These are phyloP conservation scores for Pontederia crassipes DNA, from an alignment of 176 grass and related monocot genomes.

Conservation along the genomic window DNA sequence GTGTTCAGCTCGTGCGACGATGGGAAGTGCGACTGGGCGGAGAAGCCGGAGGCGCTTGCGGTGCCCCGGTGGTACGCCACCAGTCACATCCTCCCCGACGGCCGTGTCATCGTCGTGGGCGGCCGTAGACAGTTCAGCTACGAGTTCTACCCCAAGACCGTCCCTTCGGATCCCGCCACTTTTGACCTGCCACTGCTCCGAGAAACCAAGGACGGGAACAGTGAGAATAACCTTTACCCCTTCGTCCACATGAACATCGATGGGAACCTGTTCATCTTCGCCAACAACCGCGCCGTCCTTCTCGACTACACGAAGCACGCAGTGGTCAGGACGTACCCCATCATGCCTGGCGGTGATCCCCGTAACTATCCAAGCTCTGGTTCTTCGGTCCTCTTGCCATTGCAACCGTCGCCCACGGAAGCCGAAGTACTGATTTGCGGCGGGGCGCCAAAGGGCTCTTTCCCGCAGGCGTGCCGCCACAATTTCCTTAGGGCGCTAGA, in stretches of 20 bases:
- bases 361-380: slow-evolving; percentile 60
- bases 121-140: slow-evolving; percentile 58
- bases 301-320: slow-evolving; percentile 36
- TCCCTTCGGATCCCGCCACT: neutral
- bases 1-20: slow-evolving; percentile 35
- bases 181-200: slow-evolving; percentile 57
- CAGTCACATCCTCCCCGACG: slow-evolving; percentile 51
- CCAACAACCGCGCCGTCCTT: slow-evolving; percentile 49
- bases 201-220: slow-evolving; percentile 42
- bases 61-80: slow-evolving; percentile 41
- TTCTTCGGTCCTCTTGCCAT: slow-evolving; percentile 59
- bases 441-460: slow-evolving; percentile 41
- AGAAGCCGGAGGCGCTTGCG: slow-evolving; percentile 28
- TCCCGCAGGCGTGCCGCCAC: slow-evolving; percentile 25
- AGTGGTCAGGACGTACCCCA: slow-evolving; percentile 28
- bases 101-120: slow-evolving; percentile 48
- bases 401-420: slow-evolving; percentile 23
- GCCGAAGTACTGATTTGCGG: slow-evolving; percentile 60
- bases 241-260: slow-evolving; percentile 80
- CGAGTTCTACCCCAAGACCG: slow-evolving; percentile 46
- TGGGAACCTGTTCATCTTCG: slow-evolving; percentile 56
- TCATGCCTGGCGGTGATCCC: slow-evolving; percentile 27
- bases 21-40: slow-evolving; percentile 29
- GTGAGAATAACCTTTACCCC: slow-evolving; percentile 75
- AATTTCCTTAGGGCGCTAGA: slow-evolving; percentile 33